Percentiles rank a stretch among this genome's conserved stretches.
These are phyloP conservation scores for Penicillium robsamsonii DNA, from an alignment of 495 filamentous ascomycete species.

Conservation along the genomic window DNA sequence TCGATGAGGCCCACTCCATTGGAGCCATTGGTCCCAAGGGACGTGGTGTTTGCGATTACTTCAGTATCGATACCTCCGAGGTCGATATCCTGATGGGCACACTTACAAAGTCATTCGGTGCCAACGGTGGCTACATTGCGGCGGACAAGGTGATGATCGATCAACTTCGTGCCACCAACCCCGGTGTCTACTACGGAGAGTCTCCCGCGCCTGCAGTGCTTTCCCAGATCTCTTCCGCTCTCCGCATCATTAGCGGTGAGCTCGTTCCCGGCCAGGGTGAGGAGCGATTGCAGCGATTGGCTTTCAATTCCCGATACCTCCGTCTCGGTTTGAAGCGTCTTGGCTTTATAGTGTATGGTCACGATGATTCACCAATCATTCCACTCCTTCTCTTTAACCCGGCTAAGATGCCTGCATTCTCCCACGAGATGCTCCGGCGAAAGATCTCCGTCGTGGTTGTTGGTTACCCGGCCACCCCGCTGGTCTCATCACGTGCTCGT, in stretches of 20 bases:
- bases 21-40: constrained; percentile 87
- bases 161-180: constrained; percentile 80
- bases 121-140: constrained; percentile 95
- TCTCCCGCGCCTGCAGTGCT: constrained; percentile 82
- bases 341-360: constrained; percentile 93
- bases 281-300: constrained; percentile 90
- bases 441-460: constrained; percentile 99
- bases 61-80: constrained; percentile 79
- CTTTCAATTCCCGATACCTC: constrained; percentile 98
- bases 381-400: constrained; percentile 93
- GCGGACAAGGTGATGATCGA: constrained; percentile 89
- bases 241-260: constrained; percentile 86
- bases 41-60: constrained; percentile 96
- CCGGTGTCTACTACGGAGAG: constrained; percentile 84
- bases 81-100: constrained; percentile 98
- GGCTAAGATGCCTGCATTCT: constrained; percentile 96
- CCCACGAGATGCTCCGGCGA: constrained; percentile 93
- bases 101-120: constrained; percentile 95
- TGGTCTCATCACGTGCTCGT: constrained; percentile 88
- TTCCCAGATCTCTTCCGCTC: constrained; percentile 79
- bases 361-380: constrained; percentile 97
- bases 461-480: constrained; percentile 94
- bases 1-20: constrained; percentile 96
- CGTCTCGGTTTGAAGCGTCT: constrained; percentile 94
- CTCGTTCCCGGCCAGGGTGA: constrained; percentile 87